Evolutionary conservation across 139 green algal species (phyloP), one percentile per base, ranked within the genome.

Genomic region (Tetradesmus lagerheimii): DNA sequence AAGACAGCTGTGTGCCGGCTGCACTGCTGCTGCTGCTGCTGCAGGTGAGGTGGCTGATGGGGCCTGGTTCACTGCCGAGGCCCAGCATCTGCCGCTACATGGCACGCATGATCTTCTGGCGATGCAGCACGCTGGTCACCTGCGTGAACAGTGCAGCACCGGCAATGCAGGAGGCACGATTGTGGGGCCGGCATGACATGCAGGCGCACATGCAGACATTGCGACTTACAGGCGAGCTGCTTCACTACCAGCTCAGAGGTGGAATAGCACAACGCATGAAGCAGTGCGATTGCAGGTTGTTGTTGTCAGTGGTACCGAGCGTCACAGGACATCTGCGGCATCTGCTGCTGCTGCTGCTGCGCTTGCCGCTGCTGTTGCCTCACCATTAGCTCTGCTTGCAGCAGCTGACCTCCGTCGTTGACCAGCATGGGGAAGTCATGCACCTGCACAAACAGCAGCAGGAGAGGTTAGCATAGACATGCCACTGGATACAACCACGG

Each of bases 391-490:
- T 95, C 92, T 79, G 89, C 81, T 53, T 91, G 85, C 75, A 96
- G 89, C 62, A 92, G 57, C 8, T 41, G 45, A 2, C 92, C 93
- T 23, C 92, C 91, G 92, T 94, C 80, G 29, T 90, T 92, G 2
- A 95, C 80, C 3, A 96, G 83, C 87, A 93, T 37, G 14, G 94
- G 93, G 75, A 96, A 96, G 87, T 96, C 93, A 11, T 92, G 71
- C 23, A 89, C 87, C 80, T 93, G 80, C 50, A 74, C 47, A 11
- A 82, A 77, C 23, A 62, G 76, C 67, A 82, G 77, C 1, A 71
- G 31, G 35, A n/a, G 23, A n/a, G n/a, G n/a, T n/a, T 20, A 37
- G 20, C 39, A 31, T 34, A 37, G 29, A 15, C 27, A 80, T n/a
- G 34, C 18, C 39, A 66, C 8, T 31, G n/a, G 35, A 8, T 31